Evolutionary conservation across 805 yeast genomes (phyloP).

Genomic region (Pichia paraexigua): DNA sequence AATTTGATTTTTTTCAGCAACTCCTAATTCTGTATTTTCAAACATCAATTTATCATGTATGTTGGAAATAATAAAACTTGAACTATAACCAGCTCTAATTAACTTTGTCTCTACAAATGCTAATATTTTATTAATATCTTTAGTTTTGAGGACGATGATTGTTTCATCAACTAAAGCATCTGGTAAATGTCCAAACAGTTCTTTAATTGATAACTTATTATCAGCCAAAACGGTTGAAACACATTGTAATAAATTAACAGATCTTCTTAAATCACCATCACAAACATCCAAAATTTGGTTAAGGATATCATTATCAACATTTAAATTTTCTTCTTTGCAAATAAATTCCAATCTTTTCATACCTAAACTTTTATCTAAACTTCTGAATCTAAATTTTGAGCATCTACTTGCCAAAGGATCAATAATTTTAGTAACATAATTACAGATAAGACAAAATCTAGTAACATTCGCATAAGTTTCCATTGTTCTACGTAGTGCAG

Average conservation of each 20-base stretch:
- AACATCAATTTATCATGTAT: slow-evolving; percentile 28
- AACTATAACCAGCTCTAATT: slow-evolving; percentile 28
- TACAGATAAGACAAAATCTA: slow-evolving; percentile 90
- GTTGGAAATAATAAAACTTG: slow-evolving; percentile 23
- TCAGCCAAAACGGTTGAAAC: slow-evolving; percentile 50
- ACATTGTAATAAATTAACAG: slow-evolving; percentile 84
- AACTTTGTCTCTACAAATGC: slow-evolving; percentile 22
- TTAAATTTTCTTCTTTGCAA: slow-evolving; percentile 38
- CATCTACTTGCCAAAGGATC: slow-evolving; percentile 96
- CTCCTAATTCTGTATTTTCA: slow-evolving; percentile 44
- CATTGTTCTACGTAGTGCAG: slow-evolving; percentile 91
- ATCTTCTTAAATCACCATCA: slow-evolving; percentile 87
- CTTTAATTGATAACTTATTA: slow-evolving; percentile 14
- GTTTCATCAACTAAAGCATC: slow-evolving; percentile 13
- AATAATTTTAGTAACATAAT: slow-evolving; percentile 91
- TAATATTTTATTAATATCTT: slow-evolving; percentile 21
- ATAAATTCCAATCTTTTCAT: slow-evolving; percentile 58
- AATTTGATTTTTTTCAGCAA: slow-evolving; percentile 54
- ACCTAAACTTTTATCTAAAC: slow-evolving; percentile 66
- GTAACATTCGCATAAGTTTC: slow-evolving; percentile 85
- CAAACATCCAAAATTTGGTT: slow-evolving; percentile 62
- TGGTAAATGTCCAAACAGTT: slow-evolving; percentile 30
- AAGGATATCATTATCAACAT: slow-evolving; percentile 43
- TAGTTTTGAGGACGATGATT: slow-evolving; percentile 13
- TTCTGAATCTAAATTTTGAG: slow-evolving; percentile 86